Evolutionary conservation across 352 stramenopile species (phyloP), one percentile per base, ranked within the genome.

Genomic region (Phytopythium cucurbitacearum): DNA sequence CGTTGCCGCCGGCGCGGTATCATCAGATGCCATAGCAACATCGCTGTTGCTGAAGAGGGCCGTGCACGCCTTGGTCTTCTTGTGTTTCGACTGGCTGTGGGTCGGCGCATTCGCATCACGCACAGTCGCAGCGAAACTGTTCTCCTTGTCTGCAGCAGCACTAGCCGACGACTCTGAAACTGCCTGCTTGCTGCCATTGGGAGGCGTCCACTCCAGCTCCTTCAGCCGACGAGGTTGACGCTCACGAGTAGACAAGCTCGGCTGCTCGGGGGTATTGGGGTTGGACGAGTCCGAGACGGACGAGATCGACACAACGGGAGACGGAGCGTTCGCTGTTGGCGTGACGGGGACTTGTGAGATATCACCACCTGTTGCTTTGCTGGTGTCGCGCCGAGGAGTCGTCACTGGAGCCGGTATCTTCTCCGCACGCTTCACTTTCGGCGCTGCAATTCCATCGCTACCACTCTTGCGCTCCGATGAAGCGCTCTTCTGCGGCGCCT

Each of bases 221-320:
- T 77, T 81, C 4, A 80, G 42, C 40, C 65, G 67, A 43, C 74
- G 11, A 6, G 80, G 12, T 16, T 80, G 65, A 16, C 64, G 64
- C 46, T 75, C 69, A n/a, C 59, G 59, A 48, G 57, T 48, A 11
- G 69, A 76, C 13, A 80, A 46, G 9, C 50, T 55, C 5, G 53
- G 53, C 5, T 79, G 71, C 45, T 86, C 75, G 0, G 80, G 80
- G 0, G 76, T 88, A 47, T 88, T 85, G 4, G 80, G 76, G 43
- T 85, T 82, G 32, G 75, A 87, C 7, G 75, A 85, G 2, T 62
- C 70, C 0, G 77, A 89, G 1, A 68, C 60, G 3, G 79, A 87
- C 12, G 80, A 88, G 47, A 88, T 77, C 0, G 80, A 90, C 34
- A 90, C 80, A 7, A 90, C 80, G 0, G 80, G 80, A 35, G 80